Conservation (phyloP, 805 yeast species). For the Vanderwaltozyma yarrowii region DNA sequence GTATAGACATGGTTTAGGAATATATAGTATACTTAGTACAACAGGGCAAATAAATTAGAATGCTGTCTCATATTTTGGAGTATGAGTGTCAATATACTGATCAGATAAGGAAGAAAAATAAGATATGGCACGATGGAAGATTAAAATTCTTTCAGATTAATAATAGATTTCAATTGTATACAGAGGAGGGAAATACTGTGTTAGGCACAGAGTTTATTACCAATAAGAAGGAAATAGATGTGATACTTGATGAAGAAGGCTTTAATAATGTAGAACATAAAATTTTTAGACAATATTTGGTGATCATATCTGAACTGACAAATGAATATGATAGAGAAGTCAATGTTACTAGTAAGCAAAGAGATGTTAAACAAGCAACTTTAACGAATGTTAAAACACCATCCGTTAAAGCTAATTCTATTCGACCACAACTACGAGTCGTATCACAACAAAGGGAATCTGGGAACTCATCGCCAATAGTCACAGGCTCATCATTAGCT, state of each 20-base stretch:
- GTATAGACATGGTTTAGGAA: too few relatives aligned
- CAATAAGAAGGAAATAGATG: slow-evolving; percentile 13
- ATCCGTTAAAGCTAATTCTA: too few relatives aligned
- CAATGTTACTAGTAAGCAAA: slow-evolving; percentile 3
- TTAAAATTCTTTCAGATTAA: slow-evolving; percentile 15
- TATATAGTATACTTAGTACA: too few relatives aligned
- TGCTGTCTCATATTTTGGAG: slow-evolving; percentile 18
- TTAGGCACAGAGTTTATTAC: slow-evolving; percentile 20
- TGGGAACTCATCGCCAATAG: not conserved
- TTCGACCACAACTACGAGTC: not conserved
- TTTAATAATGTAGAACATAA: slow-evolving; percentile 21
- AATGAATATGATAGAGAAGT: slow-evolving; percentile 15
- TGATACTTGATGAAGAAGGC: slow-evolving; percentile 12
- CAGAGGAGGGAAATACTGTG: slow-evolving; percentile 16
- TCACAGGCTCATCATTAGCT: slow-evolving; percentile 8
- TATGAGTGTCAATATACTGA: slow-evolving; percentile 26
- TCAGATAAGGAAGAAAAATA: slow-evolving; percentile 25
- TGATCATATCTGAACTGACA: slow-evolving; percentile 13
- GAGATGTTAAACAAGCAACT: not conserved
- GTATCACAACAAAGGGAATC: slow-evolving; percentile 1
- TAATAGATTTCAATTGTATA: slow-evolving; percentile 16
- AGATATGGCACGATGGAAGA: slow-evolving; percentile 28
- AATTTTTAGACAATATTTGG: slow-evolving; percentile 19
- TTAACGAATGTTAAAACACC: not conserved
- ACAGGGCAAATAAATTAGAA: too few relatives aligned